phyloP scores from a whole-genome alignment of 1,284 basidiomycete species.

The Ganoderma sinense region DNA sequence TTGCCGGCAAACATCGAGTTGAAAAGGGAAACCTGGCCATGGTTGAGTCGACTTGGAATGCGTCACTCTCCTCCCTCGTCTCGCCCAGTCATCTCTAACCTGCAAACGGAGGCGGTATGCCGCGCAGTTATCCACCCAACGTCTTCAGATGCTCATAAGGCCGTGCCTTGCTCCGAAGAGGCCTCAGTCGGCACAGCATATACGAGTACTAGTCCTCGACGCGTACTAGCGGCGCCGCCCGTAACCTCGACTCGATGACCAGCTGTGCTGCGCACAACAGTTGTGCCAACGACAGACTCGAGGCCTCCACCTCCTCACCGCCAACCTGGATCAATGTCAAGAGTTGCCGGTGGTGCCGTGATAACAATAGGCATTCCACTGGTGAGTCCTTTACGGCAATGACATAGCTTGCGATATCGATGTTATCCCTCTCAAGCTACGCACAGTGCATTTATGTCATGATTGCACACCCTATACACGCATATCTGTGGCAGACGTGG shows the following conservation, averaged over 20 bases:
- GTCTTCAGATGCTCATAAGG: not conserved
- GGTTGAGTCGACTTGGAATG: no score
- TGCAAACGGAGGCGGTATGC: no score
- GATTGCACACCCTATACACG: conserved; percentile 18
- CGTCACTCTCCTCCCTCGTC: not conserved
- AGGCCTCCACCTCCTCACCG: not conserved
- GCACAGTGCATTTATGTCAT: conserved; percentile 8
- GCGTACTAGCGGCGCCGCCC: no score
- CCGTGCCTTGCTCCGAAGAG: no score
- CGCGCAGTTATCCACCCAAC: not conserved
- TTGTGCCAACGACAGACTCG: not conserved
- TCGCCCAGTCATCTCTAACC: no score
- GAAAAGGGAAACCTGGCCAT: no score
- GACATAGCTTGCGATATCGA: not conserved
- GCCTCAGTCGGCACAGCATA: no score
- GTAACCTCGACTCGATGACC: not conserved
- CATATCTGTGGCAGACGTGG: conserved; percentile 8
- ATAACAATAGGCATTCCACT: conserved; percentile 28
- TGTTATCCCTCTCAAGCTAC: not conserved
- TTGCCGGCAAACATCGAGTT: not conserved
- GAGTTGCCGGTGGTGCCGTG: conserved; percentile 20
- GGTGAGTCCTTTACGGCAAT: conserved; percentile 17
- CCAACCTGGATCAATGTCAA: not conserved
- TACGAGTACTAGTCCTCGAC: no score
- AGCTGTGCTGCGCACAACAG: not conserved